phyloP scores from a whole-genome alignment of 2,329 filamentous ascomycete genomes.

The Saccharata proteae region DNA sequence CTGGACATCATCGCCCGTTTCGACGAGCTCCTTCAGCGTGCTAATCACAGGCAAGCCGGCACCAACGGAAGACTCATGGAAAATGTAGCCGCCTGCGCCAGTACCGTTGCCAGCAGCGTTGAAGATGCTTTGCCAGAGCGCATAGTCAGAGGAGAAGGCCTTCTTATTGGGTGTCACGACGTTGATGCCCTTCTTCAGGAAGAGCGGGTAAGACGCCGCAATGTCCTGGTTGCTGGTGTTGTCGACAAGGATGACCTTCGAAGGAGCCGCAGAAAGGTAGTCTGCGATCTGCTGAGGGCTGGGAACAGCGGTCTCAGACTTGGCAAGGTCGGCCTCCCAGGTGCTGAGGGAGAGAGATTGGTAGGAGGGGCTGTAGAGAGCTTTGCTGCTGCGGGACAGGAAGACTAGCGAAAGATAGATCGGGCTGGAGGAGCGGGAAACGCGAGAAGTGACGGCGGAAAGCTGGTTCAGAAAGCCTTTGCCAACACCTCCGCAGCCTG shows the following conservation, averaged over 20 bases:
- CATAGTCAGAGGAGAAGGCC: conserved; percentile 72
- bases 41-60: conserved; percentile 89
- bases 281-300: conserved; percentile 58
- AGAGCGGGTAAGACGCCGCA: conserved; percentile 68
- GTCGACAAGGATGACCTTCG: conserved; percentile 76
- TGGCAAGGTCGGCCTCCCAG: conserved; percentile 48
- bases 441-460: conserved; percentile 51
- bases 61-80: conserved; percentile 90
- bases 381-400: conserved; percentile 74
- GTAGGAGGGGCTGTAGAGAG: conserved; percentile 64
- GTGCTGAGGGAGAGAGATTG: conserved; percentile 51
- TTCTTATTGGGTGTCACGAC: conserved; percentile 98
- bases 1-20: conserved; percentile 81
- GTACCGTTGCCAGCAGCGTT: conserved; percentile 52
- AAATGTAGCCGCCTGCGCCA: conserved; percentile 56
- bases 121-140: conserved; percentile 83
- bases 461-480: conserved; percentile 83
- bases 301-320: conserved; percentile 53
- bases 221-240: conserved; percentile 88
- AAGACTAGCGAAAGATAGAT: conserved; percentile 69
- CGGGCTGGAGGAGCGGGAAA: conserved; percentile 36
- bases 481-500: conserved; percentile 86
- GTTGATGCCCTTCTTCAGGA: conserved; percentile 71
- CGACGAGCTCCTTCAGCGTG: conserved; percentile 84
- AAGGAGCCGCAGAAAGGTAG: conserved; percentile 66